These are phyloP conservation scores for Coemansia sp. DNA, from an alignment of 192 early-diverging fungal species.

Conservation along the genomic window DNA sequence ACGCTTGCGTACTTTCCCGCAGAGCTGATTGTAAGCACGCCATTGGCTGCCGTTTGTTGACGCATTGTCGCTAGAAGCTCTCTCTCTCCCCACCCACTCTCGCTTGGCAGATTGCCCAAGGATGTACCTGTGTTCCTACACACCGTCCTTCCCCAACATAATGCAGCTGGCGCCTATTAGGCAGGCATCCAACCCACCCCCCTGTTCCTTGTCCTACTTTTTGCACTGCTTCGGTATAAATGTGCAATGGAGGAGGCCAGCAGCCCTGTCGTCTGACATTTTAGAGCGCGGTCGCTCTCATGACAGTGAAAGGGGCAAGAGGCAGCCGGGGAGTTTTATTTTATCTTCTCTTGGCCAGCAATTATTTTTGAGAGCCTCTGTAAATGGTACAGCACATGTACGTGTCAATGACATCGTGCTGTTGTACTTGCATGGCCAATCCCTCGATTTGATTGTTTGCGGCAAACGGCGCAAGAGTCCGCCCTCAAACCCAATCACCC, in stretches of 20 bases:
- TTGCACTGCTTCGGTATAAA: not conserved
- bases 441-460: not conserved
- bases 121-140: not conserved
- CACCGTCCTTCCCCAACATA: not conserved
- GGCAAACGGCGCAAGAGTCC: not conserved
- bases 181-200: conserved; percentile 2
- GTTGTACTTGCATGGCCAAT: not conserved
- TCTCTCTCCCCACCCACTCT: not conserved
- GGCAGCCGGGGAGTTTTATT: not conserved
- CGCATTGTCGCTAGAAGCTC: not conserved
- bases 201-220: not conserved
- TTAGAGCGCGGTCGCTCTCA: not conserved
- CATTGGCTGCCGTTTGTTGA: conserved; percentile 5
- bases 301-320: not conserved
- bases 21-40: not conserved
- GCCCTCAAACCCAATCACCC: not conserved
- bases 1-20: conserved; percentile 9
- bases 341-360: not conserved
- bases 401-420: not conserved
- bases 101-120: conserved; percentile 3
- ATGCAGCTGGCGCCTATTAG: not conserved
- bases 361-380: not conserved
- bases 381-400: not conserved
- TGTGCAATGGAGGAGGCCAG: not conserved
- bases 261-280: not conserved